Evolutionary conservation across 2,329 filamentous ascomycete genomes (phyloP), one percentile per base, ranked within the genome.

Genomic region (Thielaviopsis ethacetica): DNA sequence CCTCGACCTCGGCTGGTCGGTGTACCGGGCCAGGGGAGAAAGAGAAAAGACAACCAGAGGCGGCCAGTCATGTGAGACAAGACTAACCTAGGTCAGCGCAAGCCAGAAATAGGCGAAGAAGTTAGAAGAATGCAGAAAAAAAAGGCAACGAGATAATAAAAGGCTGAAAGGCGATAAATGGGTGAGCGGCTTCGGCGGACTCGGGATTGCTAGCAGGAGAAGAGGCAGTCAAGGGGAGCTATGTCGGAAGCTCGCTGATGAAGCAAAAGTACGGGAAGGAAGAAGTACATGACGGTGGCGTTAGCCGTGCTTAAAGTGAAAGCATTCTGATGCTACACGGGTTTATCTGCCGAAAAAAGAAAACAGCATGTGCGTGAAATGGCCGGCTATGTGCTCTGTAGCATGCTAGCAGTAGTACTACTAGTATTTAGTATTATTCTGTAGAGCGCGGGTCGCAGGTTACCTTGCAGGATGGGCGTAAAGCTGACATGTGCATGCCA

Each of bases 1-100:
- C 51, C 54, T 57, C 54, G 50, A 60, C 55, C 59, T 57, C 54
- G 55, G 59, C 27, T 57, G 49, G 34, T 60, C 51, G 49, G 57
- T 19, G 50, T 27, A 53, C 54, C 59, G 59, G 59, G 34, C 59
- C 47, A 52, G 59, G 54, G 58, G 58, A 59, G 13, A n/a, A 44
- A 44, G 17, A 44, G 13, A 34, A 34, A 34, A 34, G 30, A 34
- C 6, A 34, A 9, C 6, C 5, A 34, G 30, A 34, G 30, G 2
- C 10, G 30, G 6, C 7, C 6, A 34, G 30, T 34, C 30, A 34
- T 34, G 30, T 34, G 30, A 34, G 30, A 34, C 38, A 44, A 17
- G 17, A 6, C 17, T 44, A 44, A n/a, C 38, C 38, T 44, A n/a
- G 38, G 38, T 44, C 38, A 44, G 38, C 38, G 38, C 30, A 34